A percentile compares a stretch with the other conserved stretches of the same genome.
Conservation (phyloP, 164 flowering plant species). For the Taxillus chinensis region DNA sequence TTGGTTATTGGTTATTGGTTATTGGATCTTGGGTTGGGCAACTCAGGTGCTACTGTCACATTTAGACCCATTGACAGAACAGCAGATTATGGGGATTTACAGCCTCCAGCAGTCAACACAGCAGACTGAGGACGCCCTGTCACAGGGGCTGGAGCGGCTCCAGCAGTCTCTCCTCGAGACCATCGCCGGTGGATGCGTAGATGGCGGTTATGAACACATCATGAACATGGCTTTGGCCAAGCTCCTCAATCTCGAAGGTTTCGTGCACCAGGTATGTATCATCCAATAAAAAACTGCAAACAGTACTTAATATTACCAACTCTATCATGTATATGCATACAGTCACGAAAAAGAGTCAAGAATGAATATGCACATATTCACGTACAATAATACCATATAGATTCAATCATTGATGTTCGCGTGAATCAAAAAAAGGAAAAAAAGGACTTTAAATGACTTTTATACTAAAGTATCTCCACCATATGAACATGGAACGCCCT, state of each 20-base stretch:
- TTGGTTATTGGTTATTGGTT: too few species aligned
- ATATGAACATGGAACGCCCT: too few species aligned
- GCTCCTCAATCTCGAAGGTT: conserved; percentile 86
- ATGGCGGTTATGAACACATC: conserved; percentile 63
- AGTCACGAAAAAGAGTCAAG: too few species aligned
- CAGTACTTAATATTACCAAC: too few species aligned
- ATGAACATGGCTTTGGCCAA: conserved; percentile 86
- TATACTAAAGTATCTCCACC: too few species aligned
- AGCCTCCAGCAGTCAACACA: conserved; percentile 81
- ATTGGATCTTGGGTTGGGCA: neutral
- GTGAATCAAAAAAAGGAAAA: too few species aligned
- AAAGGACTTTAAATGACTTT: too few species aligned
- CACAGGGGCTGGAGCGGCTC: conserved; percentile 88
- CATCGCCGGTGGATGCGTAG: conserved; percentile 41
- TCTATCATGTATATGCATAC: too few species aligned
- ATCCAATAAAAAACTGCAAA: too few species aligned
- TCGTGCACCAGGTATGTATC: conserved; percentile 76
- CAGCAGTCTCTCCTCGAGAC: conserved; percentile 83
- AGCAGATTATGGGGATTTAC: conserved; percentile 80
- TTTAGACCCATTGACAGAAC: conserved; percentile 83
- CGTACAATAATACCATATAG: too few species aligned
- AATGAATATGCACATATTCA: too few species aligned
- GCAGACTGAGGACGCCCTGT: conserved; percentile 91
- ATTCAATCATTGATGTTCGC: too few species aligned
- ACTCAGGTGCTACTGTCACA: conserved; percentile 65